These are phyloP conservation scores for Lactarius indigo DNA, from an alignment of 768 basidiomycete species.

Conservation along the genomic window DNA sequence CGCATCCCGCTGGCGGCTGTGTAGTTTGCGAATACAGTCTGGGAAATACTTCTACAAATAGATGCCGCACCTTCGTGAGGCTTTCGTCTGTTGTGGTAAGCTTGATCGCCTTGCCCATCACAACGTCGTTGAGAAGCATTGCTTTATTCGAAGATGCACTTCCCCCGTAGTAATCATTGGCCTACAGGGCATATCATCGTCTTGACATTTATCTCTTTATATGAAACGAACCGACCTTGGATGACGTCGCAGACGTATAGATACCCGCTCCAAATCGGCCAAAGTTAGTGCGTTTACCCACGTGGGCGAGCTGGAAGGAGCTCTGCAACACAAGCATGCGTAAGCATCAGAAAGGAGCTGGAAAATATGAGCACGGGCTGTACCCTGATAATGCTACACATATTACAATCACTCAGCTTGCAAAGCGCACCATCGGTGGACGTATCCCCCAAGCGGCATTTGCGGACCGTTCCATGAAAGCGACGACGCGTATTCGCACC, in stretches of 20 bases:
- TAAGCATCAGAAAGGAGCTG: background rate
- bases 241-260: slow-evolving; percentile 32
- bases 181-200: slow-evolving; percentile 17
- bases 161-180: slow-evolving; percentile 27
- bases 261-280: slow-evolving; percentile 29
- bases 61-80: slow-evolving; percentile 24
- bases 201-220: background rate
- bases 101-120: slow-evolving; percentile 27
- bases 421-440: slow-evolving; percentile 22
- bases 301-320: slow-evolving; percentile 26
- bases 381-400: slow-evolving; percentile 29
- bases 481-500: slow-evolving; percentile 29
- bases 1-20: slow-evolving; percentile 28
- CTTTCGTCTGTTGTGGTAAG: slow-evolving; percentile 10
- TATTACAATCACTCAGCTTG: slow-evolving; percentile 16
- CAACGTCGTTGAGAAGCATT: slow-evolving; percentile 29
- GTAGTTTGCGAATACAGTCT: background rate
- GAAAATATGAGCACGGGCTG: too few relatives aligned
- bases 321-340: slow-evolving; percentile 8
- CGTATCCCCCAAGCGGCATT: slow-evolving; percentile 28
- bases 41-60: background rate
- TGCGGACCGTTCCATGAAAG: slow-evolving; percentile 31
- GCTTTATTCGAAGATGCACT: slow-evolving; percentile 22
- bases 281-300: slow-evolving; percentile 24
- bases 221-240: slow-evolving; percentile 24